Base-by-base conservation (phyloP, 768 basidiomycete species). In the Podaxis carcinomalis region DNA sequence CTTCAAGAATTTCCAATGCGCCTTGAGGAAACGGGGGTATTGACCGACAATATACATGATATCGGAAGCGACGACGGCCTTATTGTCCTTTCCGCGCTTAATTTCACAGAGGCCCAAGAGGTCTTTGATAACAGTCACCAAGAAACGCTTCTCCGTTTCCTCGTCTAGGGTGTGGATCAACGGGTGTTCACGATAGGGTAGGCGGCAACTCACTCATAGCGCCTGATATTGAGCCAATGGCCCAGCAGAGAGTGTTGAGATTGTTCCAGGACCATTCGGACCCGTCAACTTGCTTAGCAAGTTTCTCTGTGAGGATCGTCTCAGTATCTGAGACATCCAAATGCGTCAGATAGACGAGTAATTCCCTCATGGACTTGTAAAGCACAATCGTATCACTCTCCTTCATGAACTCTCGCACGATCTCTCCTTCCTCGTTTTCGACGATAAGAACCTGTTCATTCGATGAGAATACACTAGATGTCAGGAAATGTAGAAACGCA, bases 241-340 rank as follows among this genome's bases (percentile, higher is more conserved):
- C 97, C 97, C 97, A 99, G 75, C 97, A 99, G 10, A 99, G 86
- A 3, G 96, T 98, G 75, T 98, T 99, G 58, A 98, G 80, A 72
- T 98, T 98, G 68, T 97, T 92, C 97, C 97, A 99, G 27, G 95
- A 97, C 97, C 97, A 99, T 74, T 99, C 97, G 10, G 90, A 86
- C 14, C 93, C 94, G 68, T 98, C 95, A 10, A 97, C 95, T 81
- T 99, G 97, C 75, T 95, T 97, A 46, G 92, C 83, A 53, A 98
- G 81, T 75, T 99, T 99, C 77, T 98, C 96, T 40, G 95, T 97
- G 68, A 99, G 80, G 75, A 99, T 98, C 39, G 86, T 92, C 78
- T 99, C 97, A 32, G 97, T 98, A 71, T 99, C 97, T 60, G 83
- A 77, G 37, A 97, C 95, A 75, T 99, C 97, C 64, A 99, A 75